phyloP scores from a whole-genome alignment of 306 rosid genomes.

The Trichosanthes truncata region DNA sequence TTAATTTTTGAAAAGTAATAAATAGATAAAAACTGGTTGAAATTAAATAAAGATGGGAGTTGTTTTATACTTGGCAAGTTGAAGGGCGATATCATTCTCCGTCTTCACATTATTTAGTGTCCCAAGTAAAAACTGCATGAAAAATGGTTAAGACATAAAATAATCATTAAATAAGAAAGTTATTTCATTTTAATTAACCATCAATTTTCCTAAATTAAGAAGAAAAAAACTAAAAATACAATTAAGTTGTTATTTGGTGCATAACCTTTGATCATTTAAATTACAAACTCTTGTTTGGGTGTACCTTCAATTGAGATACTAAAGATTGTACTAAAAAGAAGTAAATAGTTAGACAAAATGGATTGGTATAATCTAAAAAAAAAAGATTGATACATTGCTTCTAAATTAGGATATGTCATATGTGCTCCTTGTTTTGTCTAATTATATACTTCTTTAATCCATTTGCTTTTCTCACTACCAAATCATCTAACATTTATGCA shows the following conservation, averaged over 20 bases:
- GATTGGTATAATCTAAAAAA: no score
- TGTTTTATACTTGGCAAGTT: slow-evolving; percentile 26
- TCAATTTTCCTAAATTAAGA: not conserved
- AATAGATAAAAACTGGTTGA: not conserved
- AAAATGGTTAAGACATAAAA: not conserved
- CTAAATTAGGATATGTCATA: no score
- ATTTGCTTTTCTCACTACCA: no score
- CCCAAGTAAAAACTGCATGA: slow-evolving; percentile 32
- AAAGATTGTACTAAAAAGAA: no score
- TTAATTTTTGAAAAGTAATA: not conserved
- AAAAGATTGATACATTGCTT: no score
- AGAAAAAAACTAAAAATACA: not conserved
- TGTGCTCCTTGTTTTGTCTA: no score
- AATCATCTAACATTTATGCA: no score
- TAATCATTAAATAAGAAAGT: not conserved
- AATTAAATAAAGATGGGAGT: not conserved
- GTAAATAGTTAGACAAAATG: no score
- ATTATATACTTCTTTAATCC: no score
- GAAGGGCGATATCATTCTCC: slow-evolving; percentile 40
- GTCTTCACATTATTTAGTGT: slow-evolving; percentile 31
- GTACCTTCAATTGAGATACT: no score
- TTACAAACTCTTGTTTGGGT: no score
- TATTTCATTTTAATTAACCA: not conserved
- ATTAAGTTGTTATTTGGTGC: not conserved
- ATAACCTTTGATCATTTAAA: no score